A percentile compares a stretch with the other conserved stretches of the same genome.
Conservation (phyloP, 2,329 filamentous ascomycete genomes). For the Pseudogymnoascus verrucosus region DNA sequence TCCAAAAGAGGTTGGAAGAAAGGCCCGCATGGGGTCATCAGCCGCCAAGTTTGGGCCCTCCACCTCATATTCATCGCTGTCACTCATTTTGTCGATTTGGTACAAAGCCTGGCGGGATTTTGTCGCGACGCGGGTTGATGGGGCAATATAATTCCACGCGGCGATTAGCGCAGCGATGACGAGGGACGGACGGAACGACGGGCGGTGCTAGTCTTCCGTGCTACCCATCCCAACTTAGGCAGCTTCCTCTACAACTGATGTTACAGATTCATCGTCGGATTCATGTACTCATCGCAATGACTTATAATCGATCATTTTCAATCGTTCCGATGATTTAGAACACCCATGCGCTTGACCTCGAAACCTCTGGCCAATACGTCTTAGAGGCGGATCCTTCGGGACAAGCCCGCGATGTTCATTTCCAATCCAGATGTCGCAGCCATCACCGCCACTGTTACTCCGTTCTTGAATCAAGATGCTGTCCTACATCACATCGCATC, state of each 20-base stretch:
- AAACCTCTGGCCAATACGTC: neutral
- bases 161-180: slow-evolving; percentile 4
- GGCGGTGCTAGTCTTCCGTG: neutral
- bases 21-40: slow-evolving; percentile 66
- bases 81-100: slow-evolving; percentile 39
- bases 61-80: slow-evolving; percentile 52
- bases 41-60: slow-evolving; percentile 46
- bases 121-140: neutral
- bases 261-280: neutral
- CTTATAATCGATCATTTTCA: slow-evolving; percentile 1
- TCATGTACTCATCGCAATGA: neutral
- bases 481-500: slow-evolving; percentile 5
- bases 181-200: neutral
- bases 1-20: slow-evolving; percentile 77
- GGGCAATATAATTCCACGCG: slow-evolving; percentile 8
- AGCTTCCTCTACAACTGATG: neutral
- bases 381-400: slow-evolving; percentile 1
- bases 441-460: neutral
- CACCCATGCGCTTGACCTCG: neutral
- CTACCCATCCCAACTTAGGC: neutral
- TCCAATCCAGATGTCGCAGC: neutral
- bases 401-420: slow-evolving; percentile 6
- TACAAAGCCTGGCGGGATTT: neutral
- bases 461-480: neutral
- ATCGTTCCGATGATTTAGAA: neutral